These are phyloP conservation scores for Phytophthora meadii DNA, from an alignment of 352 stramenopile species.

Conservation along the genomic window DNA sequence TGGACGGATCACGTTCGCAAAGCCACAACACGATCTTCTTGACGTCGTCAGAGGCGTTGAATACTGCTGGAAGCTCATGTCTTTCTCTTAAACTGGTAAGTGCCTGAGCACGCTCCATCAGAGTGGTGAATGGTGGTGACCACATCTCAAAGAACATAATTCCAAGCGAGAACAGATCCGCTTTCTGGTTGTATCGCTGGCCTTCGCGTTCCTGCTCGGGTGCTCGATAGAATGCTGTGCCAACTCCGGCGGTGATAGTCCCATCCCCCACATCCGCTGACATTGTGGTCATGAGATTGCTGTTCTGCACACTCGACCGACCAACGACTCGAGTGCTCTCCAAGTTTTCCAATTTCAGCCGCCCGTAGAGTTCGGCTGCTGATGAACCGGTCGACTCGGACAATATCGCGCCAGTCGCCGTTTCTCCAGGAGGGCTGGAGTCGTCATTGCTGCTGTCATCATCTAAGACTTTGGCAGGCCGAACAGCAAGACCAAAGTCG, in stretches of 20 bases:
- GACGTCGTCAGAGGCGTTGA: conserved; percentile 77
- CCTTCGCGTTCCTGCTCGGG: conserved; percentile 93
- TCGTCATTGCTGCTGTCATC: conserved; percentile 40
- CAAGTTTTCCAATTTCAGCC: conserved; percentile 71
- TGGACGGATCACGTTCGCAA: conserved; percentile 76
- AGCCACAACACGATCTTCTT: conserved; percentile 91
- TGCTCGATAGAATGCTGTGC: conserved; percentile 95
- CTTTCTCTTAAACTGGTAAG: conserved; percentile 81
- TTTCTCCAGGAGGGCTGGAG: conserved; percentile 21
- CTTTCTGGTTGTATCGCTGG: conserved; percentile 90
- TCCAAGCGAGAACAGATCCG: conserved; percentile 96
- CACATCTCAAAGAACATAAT: conserved; percentile 98
- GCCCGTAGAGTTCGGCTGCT: conserved; percentile 73
- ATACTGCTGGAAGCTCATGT: conserved; percentile 60
- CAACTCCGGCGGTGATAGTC: conserved; percentile 95
- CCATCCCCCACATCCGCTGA: conserved; percentile 51
- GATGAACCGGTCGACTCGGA: conserved; percentile 69
- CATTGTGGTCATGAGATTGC: conserved; percentile 59
- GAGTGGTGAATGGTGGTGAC: conserved; percentile 90
- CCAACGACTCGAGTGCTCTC: conserved; percentile 60
- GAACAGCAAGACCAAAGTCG: conserved; percentile 95
- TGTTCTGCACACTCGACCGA: conserved; percentile 25
- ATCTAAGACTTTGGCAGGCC: conserved; percentile 64
- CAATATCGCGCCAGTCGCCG: conserved; percentile 39
- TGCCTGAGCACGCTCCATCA: conserved; percentile 89